Percentiles rank a stretch among this genome's conserved stretches.
Conservation (phyloP, 495 filamentous ascomycete species). For the Hyaloscypha finlandica region DNA sequence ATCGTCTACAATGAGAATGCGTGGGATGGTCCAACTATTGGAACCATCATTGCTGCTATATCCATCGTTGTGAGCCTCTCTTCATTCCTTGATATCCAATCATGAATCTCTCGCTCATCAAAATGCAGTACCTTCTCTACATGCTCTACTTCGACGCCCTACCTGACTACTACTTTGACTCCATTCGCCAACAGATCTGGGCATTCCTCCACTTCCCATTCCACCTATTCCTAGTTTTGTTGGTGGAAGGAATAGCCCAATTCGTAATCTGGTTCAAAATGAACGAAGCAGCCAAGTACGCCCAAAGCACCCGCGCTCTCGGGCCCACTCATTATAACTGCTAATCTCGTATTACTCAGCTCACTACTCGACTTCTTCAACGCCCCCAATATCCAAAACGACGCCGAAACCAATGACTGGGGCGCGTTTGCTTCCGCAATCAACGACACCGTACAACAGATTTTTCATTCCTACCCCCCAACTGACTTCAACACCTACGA, state of each 20-base stretch:
- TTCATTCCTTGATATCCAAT: background rate
- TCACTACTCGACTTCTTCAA: background rate
- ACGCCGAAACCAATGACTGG: background rate
- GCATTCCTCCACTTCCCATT: slow-evolving; percentile 69
- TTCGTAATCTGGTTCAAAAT: slow-evolving; percentile 41
- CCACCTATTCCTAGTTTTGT: slow-evolving; percentile 64
- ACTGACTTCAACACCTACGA: background rate
- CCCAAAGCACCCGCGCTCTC: background rate
- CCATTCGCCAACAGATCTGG: slow-evolving; percentile 66
- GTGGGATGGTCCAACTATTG: slow-evolving; percentile 33
- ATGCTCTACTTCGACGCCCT: slow-evolving; percentile 69
- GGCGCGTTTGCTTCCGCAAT: background rate
- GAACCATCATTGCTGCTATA: slow-evolving; percentile 33
- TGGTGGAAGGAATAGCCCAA: slow-evolving; percentile 57
- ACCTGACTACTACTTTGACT: slow-evolving; percentile 50
- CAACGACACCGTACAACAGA: slow-evolving; percentile 18
- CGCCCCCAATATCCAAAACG: background rate
- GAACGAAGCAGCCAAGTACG: slow-evolving; percentile 7
- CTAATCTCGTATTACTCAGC: background rate
- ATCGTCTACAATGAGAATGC: slow-evolving; percentile 34
- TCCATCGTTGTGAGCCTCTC: slow-evolving; percentile 33
- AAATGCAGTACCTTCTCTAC: slow-evolving; percentile 61
- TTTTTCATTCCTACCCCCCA: background rate
- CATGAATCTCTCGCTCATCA: background rate
- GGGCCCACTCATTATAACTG: background rate